phyloP scores from a whole-genome alignment of 106 monocot genomes.

The Dioscorea zingiberensis region DNA sequence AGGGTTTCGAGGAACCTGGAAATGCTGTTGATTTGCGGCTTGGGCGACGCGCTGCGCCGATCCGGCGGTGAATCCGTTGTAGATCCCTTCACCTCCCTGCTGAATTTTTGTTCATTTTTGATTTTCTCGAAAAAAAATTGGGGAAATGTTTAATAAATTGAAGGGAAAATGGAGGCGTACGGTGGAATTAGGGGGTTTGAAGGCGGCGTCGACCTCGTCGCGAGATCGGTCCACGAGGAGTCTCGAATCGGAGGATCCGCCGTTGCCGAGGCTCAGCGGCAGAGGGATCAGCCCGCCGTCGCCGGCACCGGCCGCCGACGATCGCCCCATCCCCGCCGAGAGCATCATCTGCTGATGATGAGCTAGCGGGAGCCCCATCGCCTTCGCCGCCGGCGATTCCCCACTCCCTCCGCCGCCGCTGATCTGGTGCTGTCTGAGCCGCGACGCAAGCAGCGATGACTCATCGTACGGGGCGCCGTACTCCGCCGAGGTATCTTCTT shows the following conservation, averaged over 20 bases:
- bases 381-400: constrained; percentile 7
- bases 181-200: constrained; percentile 33
- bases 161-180: constrained; percentile 12
- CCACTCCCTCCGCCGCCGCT: constrained; percentile 18
- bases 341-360: constrained; percentile 45
- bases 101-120: not conserved
- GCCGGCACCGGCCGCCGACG: constrained; percentile 5
- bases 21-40: constrained; percentile 28
- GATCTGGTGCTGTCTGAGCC: constrained; percentile 89
- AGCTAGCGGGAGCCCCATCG: constrained; percentile 30
- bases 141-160: not conserved
- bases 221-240: constrained; percentile 4
- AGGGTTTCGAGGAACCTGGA: constrained; percentile 31
- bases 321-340: constrained; percentile 14
- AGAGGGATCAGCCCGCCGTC: constrained; percentile 12
- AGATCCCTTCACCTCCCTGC: constrained; percentile 26
- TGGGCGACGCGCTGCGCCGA: constrained; percentile 20
- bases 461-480: constrained; percentile 50
- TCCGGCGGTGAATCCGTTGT: constrained; percentile 28
- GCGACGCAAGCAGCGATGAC: constrained; percentile 56
- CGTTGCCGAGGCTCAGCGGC: constrained; percentile 11
- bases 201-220: constrained; percentile 32
- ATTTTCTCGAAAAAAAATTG: not conserved
- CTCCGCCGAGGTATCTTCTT: constrained; percentile 4
- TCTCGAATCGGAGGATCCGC: constrained; percentile 23